A percentile compares a stretch with the other conserved stretches of the same genome.
phyloP scores from a whole-genome alignment of 108 stramenopile species.

The Fragilaria crotonensis region DNA sequence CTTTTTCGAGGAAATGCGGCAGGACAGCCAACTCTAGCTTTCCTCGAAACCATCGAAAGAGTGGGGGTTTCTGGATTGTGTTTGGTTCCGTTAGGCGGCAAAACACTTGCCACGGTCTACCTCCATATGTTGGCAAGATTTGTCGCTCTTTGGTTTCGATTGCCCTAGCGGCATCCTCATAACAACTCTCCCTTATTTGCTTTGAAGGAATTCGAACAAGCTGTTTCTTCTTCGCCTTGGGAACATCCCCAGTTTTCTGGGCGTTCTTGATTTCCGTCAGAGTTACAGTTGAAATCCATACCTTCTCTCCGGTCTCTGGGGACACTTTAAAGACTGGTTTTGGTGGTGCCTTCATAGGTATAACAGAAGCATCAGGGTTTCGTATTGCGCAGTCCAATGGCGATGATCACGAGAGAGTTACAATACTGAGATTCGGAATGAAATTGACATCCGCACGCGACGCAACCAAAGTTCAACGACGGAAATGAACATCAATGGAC shows the following conservation, averaged over 20 bases:
- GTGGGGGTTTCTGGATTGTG: conserved; percentile 21
- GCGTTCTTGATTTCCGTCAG: conserved; percentile 5
- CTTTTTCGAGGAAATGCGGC: conserved; percentile 54
- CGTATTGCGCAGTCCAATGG: too few relatives aligned
- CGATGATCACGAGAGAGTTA: too few relatives aligned
- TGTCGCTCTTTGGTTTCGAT: conserved; percentile 43
- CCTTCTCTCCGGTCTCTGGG: conserved; percentile 4
- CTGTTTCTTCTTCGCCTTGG: not conserved
- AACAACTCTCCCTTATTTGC: conserved; percentile 32
- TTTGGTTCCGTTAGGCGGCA: conserved; percentile 28
- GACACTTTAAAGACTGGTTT: not conserved
- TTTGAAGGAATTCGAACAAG: conserved; percentile 3
- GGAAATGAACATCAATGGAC: too few relatives aligned
- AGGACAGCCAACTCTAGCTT: conserved; percentile 45
- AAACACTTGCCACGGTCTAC: conserved; percentile 60
- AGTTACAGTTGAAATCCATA: conserved; percentile 2
- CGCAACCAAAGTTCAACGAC: too few relatives aligned
- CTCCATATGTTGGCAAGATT: conserved; percentile 67
- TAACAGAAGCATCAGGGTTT: too few relatives aligned
- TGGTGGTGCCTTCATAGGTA: not conserved
- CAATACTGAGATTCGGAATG: too few relatives aligned
- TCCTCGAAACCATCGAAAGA: conserved; percentile 37
- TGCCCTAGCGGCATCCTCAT: conserved; percentile 48
- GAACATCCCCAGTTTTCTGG: conserved; percentile 1
- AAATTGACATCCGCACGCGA: too few relatives aligned